Conservation (phyloP, 257 asterid species). For the Solanum arcanum region DNA sequence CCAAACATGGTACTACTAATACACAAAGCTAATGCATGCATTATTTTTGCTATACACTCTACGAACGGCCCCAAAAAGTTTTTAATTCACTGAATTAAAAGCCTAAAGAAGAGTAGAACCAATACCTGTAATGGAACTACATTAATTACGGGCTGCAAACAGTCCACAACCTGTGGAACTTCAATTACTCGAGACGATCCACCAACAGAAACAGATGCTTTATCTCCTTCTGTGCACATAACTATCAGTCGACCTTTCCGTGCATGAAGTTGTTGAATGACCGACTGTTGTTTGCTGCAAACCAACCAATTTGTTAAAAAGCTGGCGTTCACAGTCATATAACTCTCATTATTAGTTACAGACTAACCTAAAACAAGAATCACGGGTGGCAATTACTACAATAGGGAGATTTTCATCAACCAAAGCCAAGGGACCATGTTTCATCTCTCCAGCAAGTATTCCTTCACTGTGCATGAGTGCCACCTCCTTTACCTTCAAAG, state of each 20-base stretch:
- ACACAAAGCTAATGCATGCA: not conserved
- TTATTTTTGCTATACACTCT: not conserved
- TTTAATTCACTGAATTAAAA: not conserved
- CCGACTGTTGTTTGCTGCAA: constrained; percentile 91
- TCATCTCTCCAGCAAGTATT: constrained; percentile 98
- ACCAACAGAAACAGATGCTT: constrained; percentile 62
- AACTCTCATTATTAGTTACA: not conserved
- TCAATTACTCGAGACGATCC: constrained; percentile 90
- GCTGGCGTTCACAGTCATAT: not conserved
- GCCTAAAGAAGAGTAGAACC: not conserved
- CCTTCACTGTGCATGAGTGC: constrained; percentile 99
- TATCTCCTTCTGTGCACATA: constrained; percentile 85
- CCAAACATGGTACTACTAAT: not conserved
- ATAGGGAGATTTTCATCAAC: constrained; percentile 93
- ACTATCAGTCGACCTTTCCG: constrained; percentile 93
- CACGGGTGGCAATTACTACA: constrained; percentile 88
- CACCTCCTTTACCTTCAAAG: constrained; percentile 96
- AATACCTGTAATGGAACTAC: constrained; percentile 88
- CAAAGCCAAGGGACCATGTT: constrained; percentile 95
- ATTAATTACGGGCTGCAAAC: constrained; percentile 91
- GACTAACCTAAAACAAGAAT: constrained; percentile 83
- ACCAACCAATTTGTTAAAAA: constrained; percentile 3
- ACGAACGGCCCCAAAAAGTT: not conserved
- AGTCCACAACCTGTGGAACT: constrained; percentile 87
- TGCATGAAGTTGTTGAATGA: constrained; percentile 97